phyloP scores from a whole-genome alignment of 768 basidiomycete genomes.

The Sarcodon sp. region DNA sequence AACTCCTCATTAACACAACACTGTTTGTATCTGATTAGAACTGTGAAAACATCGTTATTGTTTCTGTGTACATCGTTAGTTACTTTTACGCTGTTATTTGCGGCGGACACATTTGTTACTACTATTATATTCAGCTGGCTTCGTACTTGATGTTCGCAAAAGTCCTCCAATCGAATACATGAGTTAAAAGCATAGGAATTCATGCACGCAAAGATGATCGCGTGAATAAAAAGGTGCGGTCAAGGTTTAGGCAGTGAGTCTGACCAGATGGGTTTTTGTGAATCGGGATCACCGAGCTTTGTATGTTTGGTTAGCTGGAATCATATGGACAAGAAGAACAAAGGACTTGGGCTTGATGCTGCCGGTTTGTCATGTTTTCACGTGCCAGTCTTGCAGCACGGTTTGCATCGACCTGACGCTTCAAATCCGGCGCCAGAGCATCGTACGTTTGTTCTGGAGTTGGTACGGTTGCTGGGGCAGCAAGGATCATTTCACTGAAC shows the following conservation, averaged over 20 bases:
- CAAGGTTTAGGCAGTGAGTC: constrained; percentile 5
- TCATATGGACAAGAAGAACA: not conserved
- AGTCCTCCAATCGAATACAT: too few species aligned
- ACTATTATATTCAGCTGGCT: too few species aligned
- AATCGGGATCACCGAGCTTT: constrained; percentile 20
- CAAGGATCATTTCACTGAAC: not conserved
- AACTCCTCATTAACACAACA: too few species aligned
- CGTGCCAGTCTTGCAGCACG: constrained; percentile 19
- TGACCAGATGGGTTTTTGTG: constrained; percentile 24
- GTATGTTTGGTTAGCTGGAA: not conserved
- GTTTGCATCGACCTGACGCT: constrained; percentile 21
- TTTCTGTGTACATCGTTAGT: too few species aligned
- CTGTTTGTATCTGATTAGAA: too few species aligned
- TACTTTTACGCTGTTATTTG: too few species aligned
- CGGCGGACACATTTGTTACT: too few species aligned
- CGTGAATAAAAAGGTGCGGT: too few species aligned
- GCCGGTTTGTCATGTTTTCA: constrained; percentile 17
- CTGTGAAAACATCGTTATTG: too few species aligned
- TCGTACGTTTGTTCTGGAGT: constrained; percentile 22
- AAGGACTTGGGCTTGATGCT: constrained; percentile 15
- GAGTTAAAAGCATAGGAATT: too few species aligned
- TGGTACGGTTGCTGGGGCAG: constrained; percentile 14
- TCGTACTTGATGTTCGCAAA: too few species aligned
- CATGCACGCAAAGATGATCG: too few species aligned
- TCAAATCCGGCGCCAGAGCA: constrained; percentile 23